Evolutionary conservation across 306 rosid species (phyloP).

Genomic region (Ceratonia siliqua): DNA sequence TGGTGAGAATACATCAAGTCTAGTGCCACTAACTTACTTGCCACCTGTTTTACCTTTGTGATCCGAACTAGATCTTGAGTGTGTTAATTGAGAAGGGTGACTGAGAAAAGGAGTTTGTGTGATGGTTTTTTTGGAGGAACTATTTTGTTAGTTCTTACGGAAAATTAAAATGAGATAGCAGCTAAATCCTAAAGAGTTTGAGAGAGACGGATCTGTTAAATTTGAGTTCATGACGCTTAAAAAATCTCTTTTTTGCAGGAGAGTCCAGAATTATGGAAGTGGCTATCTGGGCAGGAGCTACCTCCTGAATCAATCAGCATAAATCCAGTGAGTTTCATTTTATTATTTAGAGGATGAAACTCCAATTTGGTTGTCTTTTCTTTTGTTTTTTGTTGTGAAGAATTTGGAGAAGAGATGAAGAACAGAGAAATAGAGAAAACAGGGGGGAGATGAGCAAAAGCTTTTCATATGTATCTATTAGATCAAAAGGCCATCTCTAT

Average conservation of each 20-base stretch:
- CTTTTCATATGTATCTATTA: no score
- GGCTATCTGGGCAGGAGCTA: conserved; percentile 81
- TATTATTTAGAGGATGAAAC: conserved; percentile 20
- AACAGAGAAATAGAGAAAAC: no score
- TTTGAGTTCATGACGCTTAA: neutral
- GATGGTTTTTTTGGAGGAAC: conserved; percentile 5
- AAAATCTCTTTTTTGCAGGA: conserved; percentile 52
- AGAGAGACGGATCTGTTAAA: neutral
- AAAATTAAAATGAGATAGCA: conserved; percentile 3
- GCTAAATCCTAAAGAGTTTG: neutral
- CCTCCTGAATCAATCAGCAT: conserved; percentile 59
- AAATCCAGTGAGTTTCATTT: conserved; percentile 64
- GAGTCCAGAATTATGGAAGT: conserved; percentile 86
- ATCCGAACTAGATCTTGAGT: neutral
- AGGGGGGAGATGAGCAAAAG: no score
- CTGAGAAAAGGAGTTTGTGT: neutral
- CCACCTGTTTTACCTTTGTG: neutral
- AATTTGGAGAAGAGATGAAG: no score
- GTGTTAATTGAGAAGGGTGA: neutral
- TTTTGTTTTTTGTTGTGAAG: conserved; percentile 2
- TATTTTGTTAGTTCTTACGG: conserved; percentile 9
- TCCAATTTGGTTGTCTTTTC: conserved; percentile 2
- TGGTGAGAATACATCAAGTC: neutral
- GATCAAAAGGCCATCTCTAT: no score
- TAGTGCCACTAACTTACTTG: neutral